Percentiles rank a stretch among this genome's conserved stretches.
Conservation (phyloP, 441 rosid species). For the Croton setiger region DNA sequence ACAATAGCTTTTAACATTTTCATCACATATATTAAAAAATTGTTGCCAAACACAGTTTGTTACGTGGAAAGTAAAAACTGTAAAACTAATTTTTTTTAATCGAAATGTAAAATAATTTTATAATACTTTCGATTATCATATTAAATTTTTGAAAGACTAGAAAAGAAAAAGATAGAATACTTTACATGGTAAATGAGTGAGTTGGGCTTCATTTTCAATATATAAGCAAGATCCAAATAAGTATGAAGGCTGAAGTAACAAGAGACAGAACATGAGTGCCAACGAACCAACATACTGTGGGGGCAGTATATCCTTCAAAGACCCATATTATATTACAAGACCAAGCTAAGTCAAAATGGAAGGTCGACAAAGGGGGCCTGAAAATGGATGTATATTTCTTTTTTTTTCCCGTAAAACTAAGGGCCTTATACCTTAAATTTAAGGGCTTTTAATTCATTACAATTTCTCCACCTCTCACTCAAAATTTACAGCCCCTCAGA, state of each 20-base stretch:
- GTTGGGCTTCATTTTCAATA: conserved; percentile 19
- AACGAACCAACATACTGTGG: conserved; percentile 36
- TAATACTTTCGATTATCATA: too few relatives aligned
- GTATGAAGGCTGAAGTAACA: conserved; percentile 18
- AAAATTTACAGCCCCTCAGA: neutral
- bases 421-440: neutral
- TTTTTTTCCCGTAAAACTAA: neutral
- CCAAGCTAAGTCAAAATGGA: neutral
- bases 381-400: neutral
- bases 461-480: conserved; percentile 13
- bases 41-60: too few relatives aligned
- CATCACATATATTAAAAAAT: too few relatives aligned
- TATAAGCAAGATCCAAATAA: neutral
- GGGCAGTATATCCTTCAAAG: conserved; percentile 5
- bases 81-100: too few relatives aligned
- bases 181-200: conserved; percentile 3
- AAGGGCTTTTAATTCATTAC: conserved; percentile 4
- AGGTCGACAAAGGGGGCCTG: conserved; percentile 6
- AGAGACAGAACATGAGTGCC: conserved; percentile 21
- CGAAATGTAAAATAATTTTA: too few relatives aligned
- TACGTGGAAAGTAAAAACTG: too few relatives aligned
- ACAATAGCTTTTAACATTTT: too few relatives aligned
- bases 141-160: neutral
- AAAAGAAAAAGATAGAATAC: neutral
- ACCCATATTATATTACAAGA: neutral